Evolutionary conservation across 495 filamentous ascomycete genomes (phyloP).

Genomic region (Hypoxylon fragiforme): DNA sequence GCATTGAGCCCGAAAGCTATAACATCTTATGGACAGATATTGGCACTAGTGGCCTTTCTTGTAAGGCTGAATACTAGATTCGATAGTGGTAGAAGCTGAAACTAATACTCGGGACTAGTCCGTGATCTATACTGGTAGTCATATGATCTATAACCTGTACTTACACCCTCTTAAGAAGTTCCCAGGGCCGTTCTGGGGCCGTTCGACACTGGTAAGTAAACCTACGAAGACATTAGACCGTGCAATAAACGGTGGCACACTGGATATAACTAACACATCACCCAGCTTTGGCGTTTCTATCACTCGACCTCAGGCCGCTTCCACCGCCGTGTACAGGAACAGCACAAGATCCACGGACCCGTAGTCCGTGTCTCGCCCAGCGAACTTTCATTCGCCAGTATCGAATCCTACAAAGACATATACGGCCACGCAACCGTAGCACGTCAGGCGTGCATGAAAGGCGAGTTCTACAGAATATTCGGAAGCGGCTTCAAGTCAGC

Average conservation of each 20-base stretch:
- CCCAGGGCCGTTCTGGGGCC: conserved; percentile 45
- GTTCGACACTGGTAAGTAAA: too few relatives aligned
- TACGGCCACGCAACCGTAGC: conserved; percentile 38
- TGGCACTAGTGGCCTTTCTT: too few relatives aligned
- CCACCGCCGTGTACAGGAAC: conserved; percentile 6
- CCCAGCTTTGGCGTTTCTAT: conserved; percentile 27
- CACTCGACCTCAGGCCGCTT: conserved; percentile 15
- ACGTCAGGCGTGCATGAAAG: conserved; percentile 35
- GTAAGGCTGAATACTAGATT: too few relatives aligned
- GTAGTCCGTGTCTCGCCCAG: conserved; percentile 51
- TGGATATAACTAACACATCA: too few relatives aligned
- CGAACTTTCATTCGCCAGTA: conserved; percentile 46
- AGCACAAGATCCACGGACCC: conserved; percentile 24
- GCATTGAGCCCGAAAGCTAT: too few relatives aligned
- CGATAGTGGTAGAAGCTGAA: too few relatives aligned
- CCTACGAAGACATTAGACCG: too few relatives aligned
- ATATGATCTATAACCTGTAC: conserved; percentile 46
- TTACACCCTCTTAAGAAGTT: conserved; percentile 49
- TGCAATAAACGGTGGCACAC: too few relatives aligned
- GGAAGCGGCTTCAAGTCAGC: conserved; percentile 35
- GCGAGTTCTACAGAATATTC: conserved; percentile 31
- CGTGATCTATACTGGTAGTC: too few relatives aligned
- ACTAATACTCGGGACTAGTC: too few relatives aligned
- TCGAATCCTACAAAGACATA: conserved; percentile 49
- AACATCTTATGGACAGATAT: too few relatives aligned